Evolutionary conservation across 1,284 basidiomycete genomes (phyloP).

Genomic region (Boletellus sp.): DNA sequence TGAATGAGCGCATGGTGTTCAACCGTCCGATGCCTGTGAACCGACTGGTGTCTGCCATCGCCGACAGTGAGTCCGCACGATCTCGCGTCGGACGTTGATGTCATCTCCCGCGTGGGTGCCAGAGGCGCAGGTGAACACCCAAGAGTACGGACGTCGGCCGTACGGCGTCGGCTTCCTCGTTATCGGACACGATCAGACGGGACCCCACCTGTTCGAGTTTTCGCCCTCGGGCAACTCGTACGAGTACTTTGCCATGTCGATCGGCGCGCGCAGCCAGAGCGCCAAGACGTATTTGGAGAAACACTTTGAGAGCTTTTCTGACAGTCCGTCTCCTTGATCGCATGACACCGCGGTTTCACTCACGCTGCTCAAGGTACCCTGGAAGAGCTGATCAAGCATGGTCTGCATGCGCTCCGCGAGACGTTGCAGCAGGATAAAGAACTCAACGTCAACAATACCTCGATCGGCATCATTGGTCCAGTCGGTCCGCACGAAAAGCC

Average conservation of each 20-base stretch:
- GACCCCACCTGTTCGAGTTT: slow-evolving; percentile 98
- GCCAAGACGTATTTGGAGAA: slow-evolving; percentile 98
- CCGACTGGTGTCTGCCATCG: slow-evolving; percentile 88
- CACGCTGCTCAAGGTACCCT: slow-evolving; percentile 55
- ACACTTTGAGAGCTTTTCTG: slow-evolving; percentile 83
- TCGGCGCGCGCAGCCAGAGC: slow-evolving; percentile 95
- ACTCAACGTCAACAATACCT: slow-evolving; percentile 87
- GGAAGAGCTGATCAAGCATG: slow-evolving; percentile 86
- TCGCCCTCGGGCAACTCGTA: slow-evolving; percentile 96
- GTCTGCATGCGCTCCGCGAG: slow-evolving; percentile 88
- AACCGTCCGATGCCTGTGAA: slow-evolving; percentile 93
- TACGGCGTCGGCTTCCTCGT: slow-evolving; percentile 99
- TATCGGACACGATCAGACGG: slow-evolving; percentile 90
- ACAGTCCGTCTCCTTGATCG: slow-evolving; percentile 53
- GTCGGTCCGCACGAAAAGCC: slow-evolving; percentile 54
- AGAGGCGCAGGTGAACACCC: slow-evolving; percentile 99
- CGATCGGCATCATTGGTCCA: slow-evolving; percentile 85
- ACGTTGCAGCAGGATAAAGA: slow-evolving; percentile 97
- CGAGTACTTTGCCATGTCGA: slow-evolving; percentile 98
- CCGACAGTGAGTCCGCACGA: slow-evolving; percentile 73
- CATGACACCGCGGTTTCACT: neutral
- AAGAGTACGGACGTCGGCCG: slow-evolving; percentile 95
- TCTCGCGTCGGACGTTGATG: neutral
- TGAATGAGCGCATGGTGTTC: slow-evolving; percentile 92
- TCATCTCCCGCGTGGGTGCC: slow-evolving; percentile 18